Percentiles rank a stretch among this genome's conserved stretches.
Conservation (phyloP, 352 stramenopile species). For the Lagenidium sp. region DNA sequence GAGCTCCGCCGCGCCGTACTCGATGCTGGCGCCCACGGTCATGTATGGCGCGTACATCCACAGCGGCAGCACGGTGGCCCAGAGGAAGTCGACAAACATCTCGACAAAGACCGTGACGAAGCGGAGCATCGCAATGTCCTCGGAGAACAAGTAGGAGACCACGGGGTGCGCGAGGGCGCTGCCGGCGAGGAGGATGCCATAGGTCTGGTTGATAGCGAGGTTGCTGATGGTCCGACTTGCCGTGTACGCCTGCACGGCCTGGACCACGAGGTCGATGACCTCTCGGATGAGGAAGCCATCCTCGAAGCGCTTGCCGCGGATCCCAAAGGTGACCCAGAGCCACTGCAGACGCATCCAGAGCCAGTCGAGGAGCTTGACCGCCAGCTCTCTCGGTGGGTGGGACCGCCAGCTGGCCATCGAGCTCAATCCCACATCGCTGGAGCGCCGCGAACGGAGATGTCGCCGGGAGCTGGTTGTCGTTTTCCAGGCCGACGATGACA, state of each 20-base stretch:
- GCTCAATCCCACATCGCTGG: no score
- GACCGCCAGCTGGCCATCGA: no score
- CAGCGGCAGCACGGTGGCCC: conserved; percentile 6
- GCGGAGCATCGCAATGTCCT: conserved; percentile 4
- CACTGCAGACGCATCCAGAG: no score
- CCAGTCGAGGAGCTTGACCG: no score
- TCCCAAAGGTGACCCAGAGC: conserved; percentile 1
- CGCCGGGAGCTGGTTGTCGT: no score
- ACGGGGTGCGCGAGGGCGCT: conserved; percentile 1
- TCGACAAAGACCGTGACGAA: conserved; percentile 5
- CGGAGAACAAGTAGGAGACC: background rate
- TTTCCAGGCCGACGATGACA: no score
- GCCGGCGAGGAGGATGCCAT: conserved; percentile 1
- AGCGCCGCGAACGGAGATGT: no score
- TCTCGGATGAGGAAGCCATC: conserved; percentile 3
- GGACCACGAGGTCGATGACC: conserved; percentile 4
- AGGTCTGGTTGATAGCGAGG: conserved; percentile 1
- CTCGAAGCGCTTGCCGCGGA: conserved; percentile 5
- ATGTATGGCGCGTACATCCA: conserved; percentile 7
- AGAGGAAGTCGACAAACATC: conserved; percentile 8
- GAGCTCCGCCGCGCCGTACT: background rate
- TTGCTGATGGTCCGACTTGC: conserved; percentile 4
- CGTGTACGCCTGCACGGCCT: conserved; percentile 4
- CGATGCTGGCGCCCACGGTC: background rate
- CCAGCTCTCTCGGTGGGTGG: no score